Evolutionary conservation across 495 filamentous ascomycete genomes (phyloP), one percentile per base, ranked within the genome.

Genomic region (Penicillium simplicissimum): DNA sequence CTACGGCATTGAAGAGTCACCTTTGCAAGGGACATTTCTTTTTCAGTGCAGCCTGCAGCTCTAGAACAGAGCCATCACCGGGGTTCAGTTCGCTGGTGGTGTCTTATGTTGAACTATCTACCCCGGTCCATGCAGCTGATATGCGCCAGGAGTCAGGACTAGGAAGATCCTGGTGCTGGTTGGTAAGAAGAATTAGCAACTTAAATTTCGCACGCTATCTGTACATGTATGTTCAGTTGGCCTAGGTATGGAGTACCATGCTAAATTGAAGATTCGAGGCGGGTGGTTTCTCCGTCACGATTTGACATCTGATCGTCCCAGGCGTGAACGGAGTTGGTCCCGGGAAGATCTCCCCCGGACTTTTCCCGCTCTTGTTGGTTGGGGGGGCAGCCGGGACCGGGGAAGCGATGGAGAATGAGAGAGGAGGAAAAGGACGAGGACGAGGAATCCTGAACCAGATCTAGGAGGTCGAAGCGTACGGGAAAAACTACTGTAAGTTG

Each of bases 171-270:
- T 51, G 48, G 58, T 45, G 55, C 7, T 25, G n/a, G 38, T 63
- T 63, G 62, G 59, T 66, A 66, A 66, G 21, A 52, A 21, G 25
- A 48, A 60, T 68, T 62, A 63, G 60, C 66, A 66, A 66, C 28
- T 38, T 37, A 37, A 55, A 21, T 55, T 45, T 14, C 25, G 34
- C 23, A 9, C 40, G 43, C 37, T 61, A 61, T 61, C 59, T 52
- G 23, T 34, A 10, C 51, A 36, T 34, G 9, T 8, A 7, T 15
- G 8, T 11, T 19, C 42, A 1, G 23, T 25, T 25, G 23, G 23
- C 23, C 9, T 23, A 21, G 19, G 19, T 9, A 4, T 8, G 9
- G 8, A 9, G 42, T 40, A 23, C 42, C 4, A 23, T 11, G 28
- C 28, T 31, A 31, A 7, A 1, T 21, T 11, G 9, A n/a, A 11